phyloP scores from a whole-genome alignment of 352 stramenopile genomes.

The Phytophthora gonapodyides region DNA sequence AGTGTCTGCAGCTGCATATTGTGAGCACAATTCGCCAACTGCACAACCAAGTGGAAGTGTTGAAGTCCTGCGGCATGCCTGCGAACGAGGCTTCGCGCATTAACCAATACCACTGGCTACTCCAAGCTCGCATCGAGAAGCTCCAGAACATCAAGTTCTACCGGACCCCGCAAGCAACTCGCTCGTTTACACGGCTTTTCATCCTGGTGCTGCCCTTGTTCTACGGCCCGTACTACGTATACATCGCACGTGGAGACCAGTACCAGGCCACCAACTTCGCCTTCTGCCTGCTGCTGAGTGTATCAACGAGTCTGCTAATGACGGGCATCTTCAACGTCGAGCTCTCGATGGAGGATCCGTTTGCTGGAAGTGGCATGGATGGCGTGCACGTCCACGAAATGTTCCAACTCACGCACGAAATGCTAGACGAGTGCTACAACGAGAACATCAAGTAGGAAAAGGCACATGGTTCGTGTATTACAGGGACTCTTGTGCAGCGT shows the following conservation, averaged over 20 bases:
- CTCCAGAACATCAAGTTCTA: conserved; percentile 91
- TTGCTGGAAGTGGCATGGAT: conserved; percentile 67
- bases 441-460: conserved; percentile 17
- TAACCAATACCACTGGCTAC: conserved; percentile 89
- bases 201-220: conserved; percentile 86
- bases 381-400: conserved; percentile 64
- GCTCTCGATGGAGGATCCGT: conserved; percentile 84
- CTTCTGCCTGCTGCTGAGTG: conserved; percentile 75
- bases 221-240: conserved; percentile 89
- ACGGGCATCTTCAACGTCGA: conserved; percentile 90
- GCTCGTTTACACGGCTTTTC: conserved; percentile 84
- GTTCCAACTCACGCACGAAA: conserved; percentile 53
- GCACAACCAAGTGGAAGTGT: conserved; percentile 75
- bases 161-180: conserved; percentile 83
- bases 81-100: conserved; percentile 88
- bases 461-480: too few species aligned
- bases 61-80: conserved; percentile 73
- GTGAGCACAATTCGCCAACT: conserved; percentile 60
- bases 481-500: not conserved
- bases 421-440: conserved; percentile 59
- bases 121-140: conserved; percentile 80
- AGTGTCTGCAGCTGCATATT: conserved; percentile 62
- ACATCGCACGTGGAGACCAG: conserved; percentile 60
- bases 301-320: conserved; percentile 83
- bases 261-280: conserved; percentile 68